Evolutionary conservation across 169 alveolate species (phyloP).

Genomic region (Miamiensis avidus): DNA sequence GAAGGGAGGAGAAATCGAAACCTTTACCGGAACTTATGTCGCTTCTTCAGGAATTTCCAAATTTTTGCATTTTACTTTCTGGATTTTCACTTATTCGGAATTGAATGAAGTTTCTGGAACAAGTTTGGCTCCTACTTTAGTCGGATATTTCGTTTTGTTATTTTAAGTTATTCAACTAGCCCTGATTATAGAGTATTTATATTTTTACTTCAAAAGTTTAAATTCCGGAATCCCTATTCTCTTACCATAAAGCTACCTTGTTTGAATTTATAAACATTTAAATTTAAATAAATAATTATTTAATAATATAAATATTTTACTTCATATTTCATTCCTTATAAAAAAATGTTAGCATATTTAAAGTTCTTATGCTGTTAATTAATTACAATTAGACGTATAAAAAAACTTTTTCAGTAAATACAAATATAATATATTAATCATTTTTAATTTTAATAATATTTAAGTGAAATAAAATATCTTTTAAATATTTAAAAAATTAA

Average conservation of each 20-base stretch:
- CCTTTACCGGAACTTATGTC: constrained; percentile 69
- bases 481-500: too few species aligned
- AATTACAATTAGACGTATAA: too few species aligned
- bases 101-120: constrained; percentile 47
- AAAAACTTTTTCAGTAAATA: too few species aligned
- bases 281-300: too few species aligned
- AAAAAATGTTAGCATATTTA: too few species aligned
- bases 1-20: constrained; percentile 75
- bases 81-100: constrained; percentile 75
- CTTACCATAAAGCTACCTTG: not conserved
- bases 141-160: constrained; percentile 67
- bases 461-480: too few species aligned
- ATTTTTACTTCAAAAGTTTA: constrained; percentile 61
- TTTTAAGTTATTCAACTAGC: constrained; percentile 56
- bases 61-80: constrained; percentile 61
- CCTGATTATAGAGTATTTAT: constrained; percentile 64
- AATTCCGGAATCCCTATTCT: constrained; percentile 52
- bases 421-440: too few species aligned
- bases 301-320: too few species aligned
- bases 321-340: too few species aligned
- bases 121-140: constrained; percentile 35
- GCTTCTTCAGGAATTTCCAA: constrained; percentile 62
- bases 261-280: not conserved
- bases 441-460: too few species aligned
- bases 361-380: too few species aligned